Conservation (phyloP, 495 filamentous ascomycete genomes). For the Cudoniella acicularis region DNA sequence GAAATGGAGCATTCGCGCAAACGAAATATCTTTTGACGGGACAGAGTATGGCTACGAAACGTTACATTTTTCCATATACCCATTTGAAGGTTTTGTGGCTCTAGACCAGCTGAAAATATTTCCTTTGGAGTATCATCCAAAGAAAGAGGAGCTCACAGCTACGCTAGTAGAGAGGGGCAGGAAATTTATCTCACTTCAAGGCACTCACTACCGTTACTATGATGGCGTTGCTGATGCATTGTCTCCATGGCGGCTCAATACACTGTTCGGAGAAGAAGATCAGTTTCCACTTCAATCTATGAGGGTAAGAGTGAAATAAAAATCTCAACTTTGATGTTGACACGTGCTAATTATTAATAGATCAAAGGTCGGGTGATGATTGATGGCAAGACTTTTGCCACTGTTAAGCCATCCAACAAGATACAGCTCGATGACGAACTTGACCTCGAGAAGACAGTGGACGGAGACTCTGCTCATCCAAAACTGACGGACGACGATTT, state of each 20-base stretch:
- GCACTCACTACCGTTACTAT: constrained; percentile 68
- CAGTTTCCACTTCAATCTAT: constrained; percentile 4
- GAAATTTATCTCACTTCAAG: constrained; percentile 69
- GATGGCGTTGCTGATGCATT: background rate
- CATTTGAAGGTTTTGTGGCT: constrained; percentile 74
- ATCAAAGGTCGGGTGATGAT: constrained; percentile 10
- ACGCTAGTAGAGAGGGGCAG: constrained; percentile 76
- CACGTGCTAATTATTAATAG: background rate
- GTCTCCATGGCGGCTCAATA: background rate
- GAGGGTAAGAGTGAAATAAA: background rate
- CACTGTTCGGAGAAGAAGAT: constrained; percentile 1
- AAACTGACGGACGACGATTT: constrained; percentile 39
- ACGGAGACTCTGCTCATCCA: constrained; percentile 37
- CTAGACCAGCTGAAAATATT: constrained; percentile 71
- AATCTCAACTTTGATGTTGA: background rate
- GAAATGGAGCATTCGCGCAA: background rate
- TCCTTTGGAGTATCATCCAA: constrained; percentile 73
- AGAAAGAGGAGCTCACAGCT: constrained; percentile 50
- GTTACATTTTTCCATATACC: background rate
- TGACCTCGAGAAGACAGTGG: too few species aligned
- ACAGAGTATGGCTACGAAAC: background rate
- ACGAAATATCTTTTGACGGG: constrained; percentile 3
- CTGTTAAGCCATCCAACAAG: background rate
- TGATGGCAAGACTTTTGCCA: constrained; percentile 2
- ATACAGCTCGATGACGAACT: too few species aligned